These are phyloP conservation scores for Torulaspora microellipsoides DNA, from an alignment of 805 yeast genomes.

Conservation along the genomic window DNA sequence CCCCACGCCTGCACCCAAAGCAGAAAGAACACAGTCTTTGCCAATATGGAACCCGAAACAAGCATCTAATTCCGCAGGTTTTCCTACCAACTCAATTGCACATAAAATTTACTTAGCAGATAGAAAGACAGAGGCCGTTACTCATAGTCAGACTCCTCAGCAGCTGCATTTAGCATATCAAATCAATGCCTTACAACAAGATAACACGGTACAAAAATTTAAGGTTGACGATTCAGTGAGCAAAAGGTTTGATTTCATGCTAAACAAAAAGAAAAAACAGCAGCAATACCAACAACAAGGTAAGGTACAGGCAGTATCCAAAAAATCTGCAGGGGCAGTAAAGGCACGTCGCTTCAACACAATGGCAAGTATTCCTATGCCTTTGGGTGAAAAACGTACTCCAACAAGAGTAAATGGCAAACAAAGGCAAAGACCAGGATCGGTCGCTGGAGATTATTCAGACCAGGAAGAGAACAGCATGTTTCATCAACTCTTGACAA, in stretches of 20 bases:
- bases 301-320: conserved; percentile 1
- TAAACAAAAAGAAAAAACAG: conserved; percentile 24
- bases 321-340: conserved; percentile 5
- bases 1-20: conserved; percentile 44
- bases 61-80: conserved; percentile 13
- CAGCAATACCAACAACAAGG: conserved; percentile 7
- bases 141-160: conserved; percentile 7
- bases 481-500: conserved; percentile 7
- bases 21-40: conserved; percentile 42
- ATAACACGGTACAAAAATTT: conserved; percentile 23
- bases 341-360: conserved; percentile 20
- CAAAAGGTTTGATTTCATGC: conserved; percentile 34
- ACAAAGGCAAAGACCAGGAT: conserved; percentile 6
- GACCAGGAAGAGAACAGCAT: conserved; percentile 3
- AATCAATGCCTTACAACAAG: conserved; percentile 24
- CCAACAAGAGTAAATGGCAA: conserved; percentile 1
- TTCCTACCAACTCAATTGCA: conserved; percentile 31
- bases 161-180: conserved; percentile 20
- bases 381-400: background rate
- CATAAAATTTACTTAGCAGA: conserved; percentile 34
- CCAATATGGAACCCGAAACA: conserved; percentile 36
- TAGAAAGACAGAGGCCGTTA: conserved; percentile 24
- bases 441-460: conserved; percentile 1
- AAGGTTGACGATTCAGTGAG: conserved; percentile 31
- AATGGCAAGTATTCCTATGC: conserved; percentile 15